These are phyloP conservation scores for Imleria badia DNA, from an alignment of 768 basidiomycete species.

Conservation along the genomic window DNA sequence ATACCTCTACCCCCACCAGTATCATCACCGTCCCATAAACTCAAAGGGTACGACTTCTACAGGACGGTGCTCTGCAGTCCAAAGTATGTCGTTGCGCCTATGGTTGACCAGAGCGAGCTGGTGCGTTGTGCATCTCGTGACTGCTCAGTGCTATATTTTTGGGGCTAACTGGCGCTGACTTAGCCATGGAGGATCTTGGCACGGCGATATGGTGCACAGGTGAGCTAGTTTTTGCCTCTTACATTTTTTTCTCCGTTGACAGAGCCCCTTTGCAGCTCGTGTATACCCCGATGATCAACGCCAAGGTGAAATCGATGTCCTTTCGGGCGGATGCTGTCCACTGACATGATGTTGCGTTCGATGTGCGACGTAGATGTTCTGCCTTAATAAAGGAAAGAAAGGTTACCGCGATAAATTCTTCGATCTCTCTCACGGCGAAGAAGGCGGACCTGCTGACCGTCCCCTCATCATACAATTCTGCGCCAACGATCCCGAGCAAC, in stretches of 20 bases:
- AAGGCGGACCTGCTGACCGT: conserved; percentile 73
- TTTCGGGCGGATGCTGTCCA: neutral
- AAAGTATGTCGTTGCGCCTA: conserved; percentile 90
- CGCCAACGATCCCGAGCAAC: conserved; percentile 79
- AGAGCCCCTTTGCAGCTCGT: conserved; percentile 50
- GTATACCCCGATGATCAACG: conserved; percentile 99
- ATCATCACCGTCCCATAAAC: conserved; percentile 36
- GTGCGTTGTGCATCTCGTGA: conserved; percentile 45
- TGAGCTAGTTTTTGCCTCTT: conserved; percentile 24
- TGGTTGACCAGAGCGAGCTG: conserved; percentile 98
- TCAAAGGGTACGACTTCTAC: conserved; percentile 84
- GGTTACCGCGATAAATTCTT: conserved; percentile 64
- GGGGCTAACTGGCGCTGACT: conserved; percentile 1
- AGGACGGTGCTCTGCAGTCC: conserved; percentile 75
- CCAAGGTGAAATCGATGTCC: conserved; percentile 52
- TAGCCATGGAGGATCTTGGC: conserved; percentile 91
- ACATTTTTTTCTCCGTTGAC: no score
- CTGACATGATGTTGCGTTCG: neutral
- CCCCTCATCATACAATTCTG: conserved; percentile 94
- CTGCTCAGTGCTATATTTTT: neutral
- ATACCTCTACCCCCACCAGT: neutral
- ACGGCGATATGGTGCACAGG: conserved; percentile 79
- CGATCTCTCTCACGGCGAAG: conserved; percentile 70
- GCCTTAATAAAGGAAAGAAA: conserved; percentile 34
- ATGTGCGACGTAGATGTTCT: conserved; percentile 53